phyloP scores from a whole-genome alignment of 169 alveolate species.

The Plasmodium vinckei region DNA sequence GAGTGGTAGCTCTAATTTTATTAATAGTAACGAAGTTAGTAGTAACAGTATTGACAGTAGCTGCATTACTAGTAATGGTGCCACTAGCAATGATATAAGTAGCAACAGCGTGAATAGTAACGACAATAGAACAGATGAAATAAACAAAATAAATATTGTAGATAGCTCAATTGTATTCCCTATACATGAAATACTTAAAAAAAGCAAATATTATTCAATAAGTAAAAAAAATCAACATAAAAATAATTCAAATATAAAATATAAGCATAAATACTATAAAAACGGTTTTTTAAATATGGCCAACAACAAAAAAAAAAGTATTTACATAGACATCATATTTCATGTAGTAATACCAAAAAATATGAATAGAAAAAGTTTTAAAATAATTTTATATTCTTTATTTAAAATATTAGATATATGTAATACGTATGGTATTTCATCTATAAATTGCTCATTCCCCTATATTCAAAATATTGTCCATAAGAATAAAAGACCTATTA shows the following conservation, averaged over 20 bases:
- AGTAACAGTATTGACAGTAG: not conserved
- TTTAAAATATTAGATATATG: slow-evolving; percentile 69
- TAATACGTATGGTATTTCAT: slow-evolving; percentile 15
- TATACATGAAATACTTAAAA: not conserved
- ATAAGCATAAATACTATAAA: not conserved
- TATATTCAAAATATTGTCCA: slow-evolving; percentile 58
- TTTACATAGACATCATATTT: slow-evolving; percentile 41
- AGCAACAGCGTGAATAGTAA: not conserved
- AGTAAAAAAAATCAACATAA: not conserved
- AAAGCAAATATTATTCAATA: not conserved
- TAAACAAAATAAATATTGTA: not conserved
- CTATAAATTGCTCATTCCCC: slow-evolving; percentile 45
- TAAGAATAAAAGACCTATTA: slow-evolving; percentile 48
- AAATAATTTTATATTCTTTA: slow-evolving; percentile 51
- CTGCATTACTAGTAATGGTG: not conserved
- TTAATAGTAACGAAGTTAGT: not conserved
- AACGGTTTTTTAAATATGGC: slow-evolving; percentile 7
- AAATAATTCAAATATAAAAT: not conserved
- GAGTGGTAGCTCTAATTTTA: not conserved
- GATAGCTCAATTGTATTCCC: not conserved
- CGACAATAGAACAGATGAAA: not conserved
- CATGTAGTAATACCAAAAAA: slow-evolving; percentile 60
- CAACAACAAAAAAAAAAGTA: slow-evolving; percentile 36
- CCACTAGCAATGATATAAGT: not conserved
- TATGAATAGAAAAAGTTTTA: slow-evolving; percentile 40